Evolutionary conservation across 345 rosid species (phyloP).

Genomic region (Limnanthes douglasii): DNA sequence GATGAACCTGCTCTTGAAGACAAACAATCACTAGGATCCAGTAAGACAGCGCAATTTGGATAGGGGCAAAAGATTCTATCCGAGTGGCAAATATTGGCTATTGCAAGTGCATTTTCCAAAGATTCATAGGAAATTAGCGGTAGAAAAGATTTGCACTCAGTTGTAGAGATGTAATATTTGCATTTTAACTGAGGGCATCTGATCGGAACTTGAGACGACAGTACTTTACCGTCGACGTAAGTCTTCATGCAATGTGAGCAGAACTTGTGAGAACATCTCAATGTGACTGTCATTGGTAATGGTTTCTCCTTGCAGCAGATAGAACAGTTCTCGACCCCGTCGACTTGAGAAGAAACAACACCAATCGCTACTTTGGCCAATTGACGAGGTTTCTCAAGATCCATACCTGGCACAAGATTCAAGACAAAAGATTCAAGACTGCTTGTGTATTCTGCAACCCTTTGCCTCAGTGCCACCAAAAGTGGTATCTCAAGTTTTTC

Average conservation of each 20-base stretch:
- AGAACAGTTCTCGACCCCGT: conserved; percentile 47
- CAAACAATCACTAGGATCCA: conserved; percentile 61
- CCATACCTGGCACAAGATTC: conserved; percentile 33
- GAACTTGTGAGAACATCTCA: conserved; percentile 87
- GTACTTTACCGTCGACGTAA: conserved; percentile 67
- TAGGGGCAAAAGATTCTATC: conserved; percentile 81
- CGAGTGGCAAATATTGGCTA: conserved; percentile 37
- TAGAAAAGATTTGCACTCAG: conserved; percentile 62
- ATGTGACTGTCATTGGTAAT: conserved; percentile 51
- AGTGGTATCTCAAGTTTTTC: conserved; percentile 53
- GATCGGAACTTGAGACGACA: conserved; percentile 66
- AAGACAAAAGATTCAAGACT: conserved; percentile 55
- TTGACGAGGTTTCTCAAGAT: conserved; percentile 45
- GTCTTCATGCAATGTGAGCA: conserved; percentile 94
- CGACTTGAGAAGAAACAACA: conserved; percentile 31
- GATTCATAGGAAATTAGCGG: conserved; percentile 44
- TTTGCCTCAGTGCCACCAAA: conserved; percentile 58
- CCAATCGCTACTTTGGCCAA: conserved; percentile 81
- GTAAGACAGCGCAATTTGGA: conserved; percentile 64
- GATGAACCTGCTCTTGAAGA: conserved; percentile 71
- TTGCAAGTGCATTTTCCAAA: conserved; percentile 47
- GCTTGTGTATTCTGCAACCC: conserved; percentile 46
- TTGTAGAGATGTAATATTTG: conserved; percentile 46
- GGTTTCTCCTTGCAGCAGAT: conserved; percentile 85
- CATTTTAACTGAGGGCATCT: conserved; percentile 84